Evolutionary conservation across 306 rosid genomes (phyloP), one percentile per base, ranked within the genome.

Genomic region (Sophora flavescens): DNA sequence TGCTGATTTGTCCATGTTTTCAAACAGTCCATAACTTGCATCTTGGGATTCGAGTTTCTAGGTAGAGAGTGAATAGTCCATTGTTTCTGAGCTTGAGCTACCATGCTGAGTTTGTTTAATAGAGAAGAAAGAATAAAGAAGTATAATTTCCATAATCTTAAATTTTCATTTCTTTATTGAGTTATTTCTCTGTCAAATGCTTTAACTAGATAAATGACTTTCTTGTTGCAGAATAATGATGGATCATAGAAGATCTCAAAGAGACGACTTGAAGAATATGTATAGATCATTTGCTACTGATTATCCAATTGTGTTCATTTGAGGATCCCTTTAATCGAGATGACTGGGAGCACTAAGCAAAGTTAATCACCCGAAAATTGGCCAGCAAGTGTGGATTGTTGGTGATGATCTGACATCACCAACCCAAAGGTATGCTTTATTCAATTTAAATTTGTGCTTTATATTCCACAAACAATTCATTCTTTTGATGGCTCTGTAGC

Each of bases 271-370:
- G 22, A 22, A 22, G 22, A 22, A 22, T 22, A 22, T 22, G 22
- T 22, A 22, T 22, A 22, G 22, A 22, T 22, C 22, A 22, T 22
- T 22, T 22, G 22, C 1, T 0, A 22, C 22, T 22, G 22, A 22
- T 22, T 22, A 22, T 22, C 22, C 32, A 3, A 30, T 30, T 2
- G 32, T 3, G 3, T 30, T 2, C 2, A 30, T 2, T 30, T 44
- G 97, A 95, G 80, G 99, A 95, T 79, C 99, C 99, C n/a, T 95
- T 95, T 68, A 97, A 95, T 86, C 97, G 92, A 83, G 99, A 95
- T 87, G 99, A 92, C 86, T 95, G 99, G 97, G 92, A 85, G 79
- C 95, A 89, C 87, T 95, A 95, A 38, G 38, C 97, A 4, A 95
- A 95, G 86, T 30, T 96, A 73, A 92, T 98, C 10, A 45, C n/a